A percentile compares a stretch with the other conserved stretches of the same genome.
Evolutionary conservation across 345 rosid species (phyloP).

Genomic region (Litchi chinensis): DNA sequence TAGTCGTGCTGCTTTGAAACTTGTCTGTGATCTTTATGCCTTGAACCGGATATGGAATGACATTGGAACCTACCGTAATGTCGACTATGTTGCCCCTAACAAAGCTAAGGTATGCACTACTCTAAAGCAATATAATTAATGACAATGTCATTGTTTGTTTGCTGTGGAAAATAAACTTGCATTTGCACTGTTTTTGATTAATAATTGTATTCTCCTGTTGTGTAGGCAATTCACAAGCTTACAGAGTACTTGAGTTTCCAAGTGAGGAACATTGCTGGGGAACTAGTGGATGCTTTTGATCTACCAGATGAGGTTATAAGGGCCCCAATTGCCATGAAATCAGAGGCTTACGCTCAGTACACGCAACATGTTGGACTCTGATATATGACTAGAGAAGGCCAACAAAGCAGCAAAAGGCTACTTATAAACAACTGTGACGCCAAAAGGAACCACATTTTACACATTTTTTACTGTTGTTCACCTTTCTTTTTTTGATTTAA

Average conservation of each 20-base stretch:
- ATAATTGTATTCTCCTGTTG: neutral
- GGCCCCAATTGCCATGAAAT: constrained; percentile 94
- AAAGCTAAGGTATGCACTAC: constrained; percentile 82
- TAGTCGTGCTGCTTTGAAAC: constrained; percentile 74
- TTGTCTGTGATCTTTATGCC: constrained; percentile 95
- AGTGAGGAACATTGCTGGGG: constrained; percentile 78
- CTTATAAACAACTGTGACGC: neutral
- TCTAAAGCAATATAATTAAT: neutral
- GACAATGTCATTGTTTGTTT: constrained; percentile 3
- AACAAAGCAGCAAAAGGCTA: neutral
- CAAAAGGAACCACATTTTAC: neutral
- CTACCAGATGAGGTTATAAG: constrained; percentile 79
- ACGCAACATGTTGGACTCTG: constrained; percentile 82
- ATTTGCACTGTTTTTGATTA: neutral
- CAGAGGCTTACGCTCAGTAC: constrained; percentile 90
- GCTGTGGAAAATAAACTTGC: neutral
- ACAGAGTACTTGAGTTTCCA: constrained; percentile 83
- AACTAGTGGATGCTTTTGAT: constrained; percentile 82
- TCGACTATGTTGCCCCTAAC: constrained; percentile 96
- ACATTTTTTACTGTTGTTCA: no score
- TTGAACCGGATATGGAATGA: constrained; percentile 93
- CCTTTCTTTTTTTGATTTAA: neutral
- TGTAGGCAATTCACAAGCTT: constrained; percentile 93
- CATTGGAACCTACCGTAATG: constrained; percentile 91
- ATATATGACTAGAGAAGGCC: constrained; percentile 3